A percentile compares a stretch with the other conserved stretches of the same genome.
Evolutionary conservation across 495 filamentous ascomycete species (phyloP).

Genomic region (Penicillium verhagenii): DNA sequence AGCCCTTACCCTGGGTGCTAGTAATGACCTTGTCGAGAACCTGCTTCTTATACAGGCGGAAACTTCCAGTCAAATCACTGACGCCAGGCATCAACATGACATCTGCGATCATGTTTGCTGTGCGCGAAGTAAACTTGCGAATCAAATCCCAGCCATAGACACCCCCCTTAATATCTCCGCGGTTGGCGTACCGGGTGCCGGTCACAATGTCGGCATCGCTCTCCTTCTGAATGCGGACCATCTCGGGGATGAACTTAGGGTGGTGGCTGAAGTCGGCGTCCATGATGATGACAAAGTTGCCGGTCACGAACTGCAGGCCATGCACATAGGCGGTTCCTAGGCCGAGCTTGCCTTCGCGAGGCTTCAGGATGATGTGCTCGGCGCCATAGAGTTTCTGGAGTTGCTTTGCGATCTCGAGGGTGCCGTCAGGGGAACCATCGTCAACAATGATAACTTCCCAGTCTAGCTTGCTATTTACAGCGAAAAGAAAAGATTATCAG

Average conservation of each 20-base stretch:
- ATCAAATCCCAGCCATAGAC: slow-evolving; percentile 98
- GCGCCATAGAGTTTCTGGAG: slow-evolving; percentile 78
- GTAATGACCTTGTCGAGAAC: slow-evolving; percentile 84
- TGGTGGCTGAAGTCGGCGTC: slow-evolving; percentile 99
- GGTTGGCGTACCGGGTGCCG: slow-evolving; percentile 84
- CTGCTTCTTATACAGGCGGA: slow-evolving; percentile 87
- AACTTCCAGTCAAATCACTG: slow-evolving; percentile 91
- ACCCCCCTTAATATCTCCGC: slow-evolving; percentile 63
- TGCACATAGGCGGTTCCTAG: slow-evolving; percentile 97
- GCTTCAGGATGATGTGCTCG: slow-evolving; percentile 75
- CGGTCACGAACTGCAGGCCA: slow-evolving; percentile 79
- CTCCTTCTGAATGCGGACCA: slow-evolving; percentile 72
- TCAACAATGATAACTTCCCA: slow-evolving; percentile 98
- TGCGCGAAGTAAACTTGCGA: slow-evolving; percentile 84
- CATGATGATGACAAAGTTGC: slow-evolving; percentile 99
- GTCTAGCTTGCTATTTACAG: slow-evolving; percentile 71
- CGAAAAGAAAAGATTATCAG: slow-evolving; percentile 1
- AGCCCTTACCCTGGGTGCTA: slow-evolving; percentile 90
- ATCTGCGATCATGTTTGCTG: slow-evolving; percentile 94
- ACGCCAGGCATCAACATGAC: slow-evolving; percentile 94
- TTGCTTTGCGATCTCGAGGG: slow-evolving; percentile 83
- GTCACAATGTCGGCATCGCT: slow-evolving; percentile 91
- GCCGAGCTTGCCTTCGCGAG: slow-evolving; percentile 90
- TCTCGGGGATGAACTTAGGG: slow-evolving; percentile 89
- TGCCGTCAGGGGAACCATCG: slow-evolving; percentile 95